phyloP scores from a whole-genome alignment of 768 basidiomycete species.

The Leucocoprinus sp. region DNA sequence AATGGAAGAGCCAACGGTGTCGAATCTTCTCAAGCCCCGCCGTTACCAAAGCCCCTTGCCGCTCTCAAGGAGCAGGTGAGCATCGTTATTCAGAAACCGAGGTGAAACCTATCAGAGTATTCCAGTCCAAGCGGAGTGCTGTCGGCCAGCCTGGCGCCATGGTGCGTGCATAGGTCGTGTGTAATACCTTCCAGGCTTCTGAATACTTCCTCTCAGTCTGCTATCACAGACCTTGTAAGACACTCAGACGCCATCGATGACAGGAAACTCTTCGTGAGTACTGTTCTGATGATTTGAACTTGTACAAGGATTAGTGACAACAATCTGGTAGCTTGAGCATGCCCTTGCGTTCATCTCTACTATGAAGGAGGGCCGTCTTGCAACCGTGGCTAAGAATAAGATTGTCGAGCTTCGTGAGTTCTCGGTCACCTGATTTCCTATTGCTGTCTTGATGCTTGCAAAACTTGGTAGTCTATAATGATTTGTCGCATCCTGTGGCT shows the following conservation, averaged over 20 bases:
- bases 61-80: slow-evolving; percentile 37
- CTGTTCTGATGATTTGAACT: background rate
- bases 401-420: slow-evolving; percentile 50
- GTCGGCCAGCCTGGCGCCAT: slow-evolving; percentile 30
- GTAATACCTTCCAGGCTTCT: background rate
- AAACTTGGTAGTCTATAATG: slow-evolving; percentile 61
- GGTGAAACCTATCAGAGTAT: background rate
- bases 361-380: slow-evolving; percentile 39
- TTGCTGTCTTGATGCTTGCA: too few species aligned
- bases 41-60: slow-evolving; percentile 26
- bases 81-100: background rate
- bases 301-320: background rate
- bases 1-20: slow-evolving; percentile 14
- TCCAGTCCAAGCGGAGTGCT: slow-evolving; percentile 35
- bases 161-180: slow-evolving; percentile 23
- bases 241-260: slow-evolving; percentile 65
- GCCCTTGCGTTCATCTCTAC: slow-evolving; percentile 54
- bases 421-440: background rate
- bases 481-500: slow-evolving; percentile 70
- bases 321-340: slow-evolving; percentile 55
- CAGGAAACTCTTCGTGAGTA: slow-evolving; percentile 64
- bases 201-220: slow-evolving; percentile 31
- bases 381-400: slow-evolving; percentile 32
- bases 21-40: slow-evolving; percentile 8
- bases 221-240: slow-evolving; percentile 51